Evolutionary conservation across 345 rosid species (phyloP), one percentile per base, ranked within the genome.

Genomic region (Excoecaria cochinchinensis): DNA sequence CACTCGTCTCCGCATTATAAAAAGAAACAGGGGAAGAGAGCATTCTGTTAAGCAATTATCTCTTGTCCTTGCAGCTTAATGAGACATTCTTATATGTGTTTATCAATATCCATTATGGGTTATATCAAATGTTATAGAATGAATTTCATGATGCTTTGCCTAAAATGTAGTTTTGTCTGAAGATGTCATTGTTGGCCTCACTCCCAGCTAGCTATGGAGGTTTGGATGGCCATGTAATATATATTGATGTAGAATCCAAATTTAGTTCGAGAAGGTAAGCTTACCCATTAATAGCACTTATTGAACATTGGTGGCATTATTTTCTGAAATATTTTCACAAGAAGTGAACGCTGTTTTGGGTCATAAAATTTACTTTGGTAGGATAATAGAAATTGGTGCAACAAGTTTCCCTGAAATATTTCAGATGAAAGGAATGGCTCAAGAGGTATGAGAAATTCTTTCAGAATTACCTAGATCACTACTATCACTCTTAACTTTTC

Each of bases 341-440:
- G 47, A 57, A 21, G 12, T 16, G 48, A 25, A 8, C 42, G 57
- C 4, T 61, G 48, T 39, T 61, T 48, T 8, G 40, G 25, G 13
- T 75, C 47, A 17, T 75, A 36, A 50, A 56, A 58, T 74, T 70
- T 61, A 69, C 50, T 21, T 79, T 67, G 24, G 75, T 80, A 92
- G 98, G 90, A 76, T 92, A 75, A 86, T 94, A 79, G 96, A 94
- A 84, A 94, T 94, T 81, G 98, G 97, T 58, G 65, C 86, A 36
- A 75, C 80, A 73, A 90, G 93, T 79, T 94, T 90, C 66, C 98
- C 97, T 16, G 88, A 89, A 76, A 80, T 92, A 64, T 94, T 94
- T 86, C 85, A 87, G 64, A 84, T 13, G 74, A 86, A 87, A 83
- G 91, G 86, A 82, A 85, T 89, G 90, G 94, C 94, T 57, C 89